Percentiles rank a stretch among this genome's conserved stretches.
Conservation (phyloP, 1,139 yeast species). For the Blastobotrys aristatus region DNA sequence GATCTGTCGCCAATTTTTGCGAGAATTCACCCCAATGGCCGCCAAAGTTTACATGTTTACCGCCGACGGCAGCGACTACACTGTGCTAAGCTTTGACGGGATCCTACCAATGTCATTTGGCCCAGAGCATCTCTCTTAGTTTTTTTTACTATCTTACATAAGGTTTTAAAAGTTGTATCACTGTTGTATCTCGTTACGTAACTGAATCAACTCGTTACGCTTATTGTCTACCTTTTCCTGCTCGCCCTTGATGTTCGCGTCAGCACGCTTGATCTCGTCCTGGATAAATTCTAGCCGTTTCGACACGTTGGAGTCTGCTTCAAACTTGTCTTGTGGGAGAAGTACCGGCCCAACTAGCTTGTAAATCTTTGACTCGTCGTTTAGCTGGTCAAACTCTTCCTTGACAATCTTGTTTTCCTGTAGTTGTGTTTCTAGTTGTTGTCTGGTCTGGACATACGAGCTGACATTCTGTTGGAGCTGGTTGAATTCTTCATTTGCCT, state of each 20-base stretch:
- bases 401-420: constrained; percentile 93
- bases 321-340: constrained; percentile 78
- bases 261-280: constrained; percentile 53
- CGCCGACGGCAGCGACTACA: background rate
- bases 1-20: constrained; percentile 80
- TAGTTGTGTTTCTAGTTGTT: constrained; percentile 55
- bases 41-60: constrained; percentile 32
- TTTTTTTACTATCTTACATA: too few relatives aligned
- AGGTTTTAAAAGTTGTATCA: constrained; percentile 13
- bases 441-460: constrained; percentile 41
- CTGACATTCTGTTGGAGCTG: constrained; percentile 27
- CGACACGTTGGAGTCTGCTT: constrained; percentile 75
- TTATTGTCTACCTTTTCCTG: constrained; percentile 33
- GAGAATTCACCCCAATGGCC: constrained; percentile 55
- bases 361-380: constrained; percentile 65
- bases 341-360: constrained; percentile 90
- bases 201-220: constrained; percentile 32
- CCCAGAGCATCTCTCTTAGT: constrained; percentile 73
- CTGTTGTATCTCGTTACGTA: constrained; percentile 24
- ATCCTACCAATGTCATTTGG: constrained; percentile 72
- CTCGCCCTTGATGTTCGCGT: constrained; percentile 31
- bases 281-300: constrained; percentile 86
- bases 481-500: constrained; percentile 31
- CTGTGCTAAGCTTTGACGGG: constrained; percentile 1
- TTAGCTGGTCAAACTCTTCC: constrained; percentile 63